phyloP scores from a whole-genome alignment of 371 early-diverging fungal genomes.

The Blastocladiella emersonii region DNA sequence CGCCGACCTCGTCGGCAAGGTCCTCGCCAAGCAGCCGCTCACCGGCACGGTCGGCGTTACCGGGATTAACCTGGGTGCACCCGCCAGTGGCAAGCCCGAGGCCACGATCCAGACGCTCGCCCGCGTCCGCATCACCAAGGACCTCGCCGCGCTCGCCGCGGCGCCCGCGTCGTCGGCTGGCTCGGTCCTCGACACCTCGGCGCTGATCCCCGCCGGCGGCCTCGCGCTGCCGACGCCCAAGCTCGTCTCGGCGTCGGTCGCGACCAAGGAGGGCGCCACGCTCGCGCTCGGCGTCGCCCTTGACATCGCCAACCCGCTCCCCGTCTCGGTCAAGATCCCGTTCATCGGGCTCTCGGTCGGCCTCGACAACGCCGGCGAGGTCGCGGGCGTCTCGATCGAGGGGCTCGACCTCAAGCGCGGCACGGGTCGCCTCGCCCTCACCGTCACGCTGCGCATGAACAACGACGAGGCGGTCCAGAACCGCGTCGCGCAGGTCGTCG shows the following conservation, averaged over 20 bases:
- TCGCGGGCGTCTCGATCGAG: not conserved
- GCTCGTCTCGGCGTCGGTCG: not conserved
- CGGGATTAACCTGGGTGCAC: not conserved
- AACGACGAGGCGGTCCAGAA: not conserved
- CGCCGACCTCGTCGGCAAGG: not conserved
- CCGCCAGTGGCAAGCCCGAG: not conserved
- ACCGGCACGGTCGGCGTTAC: not conserved
- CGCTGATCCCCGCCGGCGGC: not conserved
- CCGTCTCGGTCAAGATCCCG: not conserved
- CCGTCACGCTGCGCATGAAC: not conserved
- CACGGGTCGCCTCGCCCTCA: not conserved
- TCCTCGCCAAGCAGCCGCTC: not conserved
- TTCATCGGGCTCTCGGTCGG: not conserved
- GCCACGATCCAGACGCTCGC: not conserved
- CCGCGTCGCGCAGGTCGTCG: not conserved
- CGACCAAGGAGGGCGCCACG: not conserved
- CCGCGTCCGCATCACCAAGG: not conserved
- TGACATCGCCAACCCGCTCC: not conserved
- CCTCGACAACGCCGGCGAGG: not conserved
- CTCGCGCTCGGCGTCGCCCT: not conserved
- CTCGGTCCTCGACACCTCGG: constrained; percentile 1
- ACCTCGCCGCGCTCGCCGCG: not conserved
- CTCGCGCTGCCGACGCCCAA: constrained; percentile 1
- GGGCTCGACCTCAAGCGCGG: not conserved
- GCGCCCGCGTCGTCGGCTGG: not conserved